These are phyloP conservation scores for Plasmodium inui DNA, from an alignment of 169 alveolate species.

Conservation along the genomic window DNA sequence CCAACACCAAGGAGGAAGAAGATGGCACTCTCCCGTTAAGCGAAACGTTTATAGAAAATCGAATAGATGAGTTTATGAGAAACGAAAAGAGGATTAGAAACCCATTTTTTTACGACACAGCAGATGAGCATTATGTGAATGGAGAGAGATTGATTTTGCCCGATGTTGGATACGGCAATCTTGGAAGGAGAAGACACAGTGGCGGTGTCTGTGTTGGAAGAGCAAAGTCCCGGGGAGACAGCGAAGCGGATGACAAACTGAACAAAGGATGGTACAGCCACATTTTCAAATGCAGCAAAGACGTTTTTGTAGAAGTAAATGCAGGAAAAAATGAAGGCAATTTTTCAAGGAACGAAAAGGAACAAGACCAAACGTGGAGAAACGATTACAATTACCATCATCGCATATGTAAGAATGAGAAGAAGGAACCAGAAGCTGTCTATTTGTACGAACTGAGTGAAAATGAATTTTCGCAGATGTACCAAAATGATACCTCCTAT, in stretches of 20 bases:
- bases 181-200: neutral
- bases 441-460: slow-evolving; percentile 51
- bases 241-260: slow-evolving; percentile 2
- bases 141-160: slow-evolving; percentile 23
- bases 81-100: slow-evolving; percentile 16
- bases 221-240: neutral
- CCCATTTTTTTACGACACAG: neutral
- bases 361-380: neutral
- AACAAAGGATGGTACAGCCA: slow-evolving; percentile 55
- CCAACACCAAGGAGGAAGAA: neutral
- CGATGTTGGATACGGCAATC: neutral
- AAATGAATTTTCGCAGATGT: slow-evolving; percentile 14
- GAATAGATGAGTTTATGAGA: slow-evolving; percentile 13
- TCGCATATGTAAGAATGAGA: neutral
- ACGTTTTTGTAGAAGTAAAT: slow-evolving; percentile 46
- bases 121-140: neutral
- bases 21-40: slow-evolving; percentile 29
- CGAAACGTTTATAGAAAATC: slow-evolving; percentile 36
- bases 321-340: neutral
- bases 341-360: slow-evolving; percentile 3
- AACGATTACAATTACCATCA: neutral
- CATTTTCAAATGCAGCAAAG: slow-evolving; percentile 18
- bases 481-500: slow-evolving; percentile 16
- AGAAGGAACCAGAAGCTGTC: slow-evolving; percentile 20
- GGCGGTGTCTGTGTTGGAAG: neutral